These are phyloP conservation scores for Lumnitzera racemosa DNA, from an alignment of 345 rosid species.

Conservation along the genomic window DNA sequence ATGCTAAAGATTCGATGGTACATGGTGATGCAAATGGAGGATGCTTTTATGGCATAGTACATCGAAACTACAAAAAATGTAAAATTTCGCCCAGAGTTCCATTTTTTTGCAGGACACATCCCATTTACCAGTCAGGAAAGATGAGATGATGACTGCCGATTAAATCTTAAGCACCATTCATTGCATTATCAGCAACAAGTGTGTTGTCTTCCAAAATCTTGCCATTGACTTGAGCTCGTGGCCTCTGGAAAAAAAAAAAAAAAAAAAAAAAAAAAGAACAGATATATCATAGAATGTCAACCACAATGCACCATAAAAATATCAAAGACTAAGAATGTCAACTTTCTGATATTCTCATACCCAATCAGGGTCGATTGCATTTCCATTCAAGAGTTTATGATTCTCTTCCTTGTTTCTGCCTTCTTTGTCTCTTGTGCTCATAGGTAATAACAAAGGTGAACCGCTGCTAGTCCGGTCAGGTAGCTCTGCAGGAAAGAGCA, in stretches of 20 bases:
- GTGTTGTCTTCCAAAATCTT: slow-evolving; percentile 68
- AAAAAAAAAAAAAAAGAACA: no score
- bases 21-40: neutral
- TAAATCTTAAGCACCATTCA: slow-evolving; percentile 57
- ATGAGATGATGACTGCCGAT: no score
- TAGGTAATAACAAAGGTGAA: slow-evolving; percentile 51
- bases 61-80: neutral
- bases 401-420: slow-evolving; percentile 73
- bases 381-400: slow-evolving; percentile 92
- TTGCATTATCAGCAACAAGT: slow-evolving; percentile 48
- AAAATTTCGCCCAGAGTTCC: neutral
- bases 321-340: no score
- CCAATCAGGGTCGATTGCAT: slow-evolving; percentile 80
- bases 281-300: neutral
- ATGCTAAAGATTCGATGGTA: neutral
- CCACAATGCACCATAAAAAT: neutral
- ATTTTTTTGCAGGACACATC: no score
- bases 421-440: slow-evolving; percentile 61
- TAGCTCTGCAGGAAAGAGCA: slow-evolving; percentile 41
- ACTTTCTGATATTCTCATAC: slow-evolving; percentile 22
- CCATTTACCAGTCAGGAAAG: no score
- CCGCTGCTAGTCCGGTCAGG: slow-evolving; percentile 57
- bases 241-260: slow-evolving; percentile 37
- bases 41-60: neutral
- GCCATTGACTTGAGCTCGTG: slow-evolving; percentile 72